These are phyloP conservation scores for Penicillium diatomitis DNA, from an alignment of 495 filamentous ascomycete species.

Conservation along the genomic window DNA sequence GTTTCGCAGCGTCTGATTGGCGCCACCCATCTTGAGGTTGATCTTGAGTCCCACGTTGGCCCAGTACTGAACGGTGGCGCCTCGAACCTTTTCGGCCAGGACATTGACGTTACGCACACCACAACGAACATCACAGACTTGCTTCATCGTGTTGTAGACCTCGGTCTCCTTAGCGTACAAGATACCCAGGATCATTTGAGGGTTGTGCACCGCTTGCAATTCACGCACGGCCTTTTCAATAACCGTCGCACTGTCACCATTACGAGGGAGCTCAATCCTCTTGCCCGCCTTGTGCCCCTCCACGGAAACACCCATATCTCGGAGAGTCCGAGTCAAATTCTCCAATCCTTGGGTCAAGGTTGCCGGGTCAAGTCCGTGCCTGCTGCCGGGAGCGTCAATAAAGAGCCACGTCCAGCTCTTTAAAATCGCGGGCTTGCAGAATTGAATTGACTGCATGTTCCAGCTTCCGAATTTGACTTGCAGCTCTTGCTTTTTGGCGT, in stretches of 20 bases:
- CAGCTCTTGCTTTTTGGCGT: constrained; percentile 26
- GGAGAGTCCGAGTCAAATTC: constrained; percentile 8
- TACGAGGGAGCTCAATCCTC: constrained; percentile 5
- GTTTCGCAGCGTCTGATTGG: constrained; percentile 54
- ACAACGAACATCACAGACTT: constrained; percentile 49
- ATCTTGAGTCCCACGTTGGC: constrained; percentile 75
- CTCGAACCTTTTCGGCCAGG: constrained; percentile 41
- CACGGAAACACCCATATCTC: constrained; percentile 21
- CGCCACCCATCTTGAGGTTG: constrained; percentile 78
- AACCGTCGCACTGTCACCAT: constrained; percentile 3
- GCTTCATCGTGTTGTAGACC: constrained; percentile 62
- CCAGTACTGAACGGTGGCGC: constrained; percentile 44
- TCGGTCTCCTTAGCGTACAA: constrained; percentile 40
- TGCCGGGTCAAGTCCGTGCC: neutral
- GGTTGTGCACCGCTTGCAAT: constrained; percentile 25
- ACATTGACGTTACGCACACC: constrained; percentile 61
- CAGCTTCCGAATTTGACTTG: constrained; percentile 33
- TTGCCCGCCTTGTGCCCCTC: constrained; percentile 8
- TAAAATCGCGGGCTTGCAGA: constrained; percentile 27
- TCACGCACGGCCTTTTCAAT: constrained; percentile 21
- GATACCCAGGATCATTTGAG: constrained; percentile 53
- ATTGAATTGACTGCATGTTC: constrained; percentile 45
- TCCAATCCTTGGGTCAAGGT: neutral
- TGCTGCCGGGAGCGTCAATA: constrained; percentile 3
- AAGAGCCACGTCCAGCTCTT: constrained; percentile 31